A percentile compares a stretch with the other conserved stretches of the same genome.
Conservation (phyloP, 495 filamentous ascomycete species). For the Aspergillus coremiiformis region DNA sequence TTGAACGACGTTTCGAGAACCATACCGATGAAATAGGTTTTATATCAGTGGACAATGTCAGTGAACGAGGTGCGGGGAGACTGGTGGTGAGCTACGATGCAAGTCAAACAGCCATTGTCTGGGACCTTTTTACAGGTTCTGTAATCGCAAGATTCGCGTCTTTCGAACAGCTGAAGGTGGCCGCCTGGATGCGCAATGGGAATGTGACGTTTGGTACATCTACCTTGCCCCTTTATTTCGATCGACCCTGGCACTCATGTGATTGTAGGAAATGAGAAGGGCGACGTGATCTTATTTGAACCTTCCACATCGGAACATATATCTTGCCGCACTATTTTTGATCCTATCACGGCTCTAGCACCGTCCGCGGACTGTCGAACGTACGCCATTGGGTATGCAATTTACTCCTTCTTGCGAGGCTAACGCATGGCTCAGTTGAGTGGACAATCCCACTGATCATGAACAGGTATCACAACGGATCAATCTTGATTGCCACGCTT, state of each 20-base stretch:
- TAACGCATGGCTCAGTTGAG: neutral
- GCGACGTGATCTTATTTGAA: slow-evolving; percentile 92
- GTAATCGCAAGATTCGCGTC: slow-evolving; percentile 85
- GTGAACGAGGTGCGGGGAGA: slow-evolving; percentile 75
- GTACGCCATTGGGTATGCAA: slow-evolving; percentile 85
- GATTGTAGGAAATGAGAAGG: slow-evolving; percentile 69
- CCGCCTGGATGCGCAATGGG: slow-evolving; percentile 95
- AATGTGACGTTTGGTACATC: slow-evolving; percentile 85
- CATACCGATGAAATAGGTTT: slow-evolving; percentile 77
- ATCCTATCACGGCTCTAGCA: slow-evolving; percentile 86
- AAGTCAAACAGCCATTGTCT: slow-evolving; percentile 88
- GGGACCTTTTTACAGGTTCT: slow-evolving; percentile 89
- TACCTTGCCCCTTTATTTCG: neutral
- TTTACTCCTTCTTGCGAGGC: neutral
- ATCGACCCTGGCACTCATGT: neutral
- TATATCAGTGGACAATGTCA: slow-evolving; percentile 84
- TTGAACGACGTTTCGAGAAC: slow-evolving; percentile 79
- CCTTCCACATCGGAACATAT: slow-evolving; percentile 89
- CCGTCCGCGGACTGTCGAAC: slow-evolving; percentile 89
- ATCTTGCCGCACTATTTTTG: slow-evolving; percentile 84
- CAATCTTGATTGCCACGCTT: slow-evolving; percentile 80
- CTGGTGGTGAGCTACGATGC: slow-evolving; percentile 90
- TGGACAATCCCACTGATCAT: neutral
- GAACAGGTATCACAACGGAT: slow-evolving; percentile 85
- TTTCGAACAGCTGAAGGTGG: slow-evolving; percentile 77